Base-by-base conservation (phyloP, 768 basidiomycete genomes). In the Trametes punicea region DNA sequence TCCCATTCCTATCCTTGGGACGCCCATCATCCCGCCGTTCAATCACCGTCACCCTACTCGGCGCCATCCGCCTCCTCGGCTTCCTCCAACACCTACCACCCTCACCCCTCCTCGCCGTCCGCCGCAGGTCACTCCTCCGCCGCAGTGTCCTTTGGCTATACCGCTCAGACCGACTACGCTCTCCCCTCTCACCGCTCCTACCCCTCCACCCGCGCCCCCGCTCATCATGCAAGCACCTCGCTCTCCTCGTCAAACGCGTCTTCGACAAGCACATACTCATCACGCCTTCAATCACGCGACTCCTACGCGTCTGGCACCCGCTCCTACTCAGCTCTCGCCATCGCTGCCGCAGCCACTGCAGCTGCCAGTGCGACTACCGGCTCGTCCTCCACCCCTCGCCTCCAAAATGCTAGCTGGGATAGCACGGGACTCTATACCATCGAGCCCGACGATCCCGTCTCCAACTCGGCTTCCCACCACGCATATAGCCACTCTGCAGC, bases 341-440 rank as follows among this genome's bases (percentile, higher is more conserved):
- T n/a, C n/a, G 46, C 59, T 16, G 36, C 53, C 18, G 45, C 51
- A 11, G 40, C 55, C n/a, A n/a, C n/a, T 25, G 40, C 29, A 18
- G 21, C 26, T n/a, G 18, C 46, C 39, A 9, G 36, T 16, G 10
- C 45, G 23, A n/a, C 33, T 15, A 16, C 26, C 38, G 20, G 29
- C 33, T 23, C 40, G 11, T 34, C 25, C 34, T 26, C 57, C 21
- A 46, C 52, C 20, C 42, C 55, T 4, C 56, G 54, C 27, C 57
- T 61, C 40, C 56, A 59, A 26, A 51, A 57, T 29, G 57, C 50
- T 15, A 34, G 45, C 26, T 60, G 59, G 59, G 45, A 51, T 41
- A n/a, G 23, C 46, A 20, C 48, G n/a, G 49, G 42, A 5, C 57
- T 64, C 48, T 60, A 59, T 53, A 54, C 55, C 34, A 56, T 65